Evolutionary conservation across 768 basidiomycete genomes (phyloP), one percentile per base, ranked within the genome.

Genomic region (Leccinum ochraceum): DNA sequence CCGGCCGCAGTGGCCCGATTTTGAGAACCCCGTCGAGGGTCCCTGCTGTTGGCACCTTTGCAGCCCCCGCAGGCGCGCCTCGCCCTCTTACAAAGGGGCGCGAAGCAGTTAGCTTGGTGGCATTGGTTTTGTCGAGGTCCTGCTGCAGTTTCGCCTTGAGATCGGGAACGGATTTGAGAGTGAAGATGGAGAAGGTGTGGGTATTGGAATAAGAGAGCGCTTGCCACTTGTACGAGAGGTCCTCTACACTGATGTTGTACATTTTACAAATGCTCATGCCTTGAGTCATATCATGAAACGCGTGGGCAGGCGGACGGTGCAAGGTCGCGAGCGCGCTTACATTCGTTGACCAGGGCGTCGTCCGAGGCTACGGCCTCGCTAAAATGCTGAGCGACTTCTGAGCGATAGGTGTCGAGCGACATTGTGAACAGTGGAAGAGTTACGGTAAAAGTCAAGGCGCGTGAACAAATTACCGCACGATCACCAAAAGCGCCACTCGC

Each of bases 181-280:
- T 81, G 58, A 89, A 85, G 61, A 81, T 75, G 24, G 79, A 79
- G 46, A 83, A 17, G 3, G 68, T 66, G 30, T 42, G 63, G n/a
- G 67, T 70, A 50, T 54, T 68, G 20, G 64, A 71, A 53, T 70
- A 78, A 14, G 63, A 66, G 34, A 69, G 76, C 57, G 88, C 88
- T 68, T 92, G 87, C 80, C 87, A 86, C 70, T 90, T 92, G 73
- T 78, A 92, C 44, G 78, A 79, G 20, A 92, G 78, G 53, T 76
- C 70, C 24, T 84, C 79, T 22, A 86, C 79, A 32, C 75, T 64
- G 42, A 87, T 37, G 59, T 82, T 81, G 75, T 85, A 88, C 64
- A 82, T 82, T 69, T 81, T 77, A 70, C 90, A 92, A 61, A 92
- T 78, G 26, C 79, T 78, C 34, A 81, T 78, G 64, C 89, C 90